Evolutionary conservation across 2,329 filamentous ascomycete species (phyloP), one percentile per base, ranked within the genome.

Genomic region (Aspergillus viridinutans): DNA sequence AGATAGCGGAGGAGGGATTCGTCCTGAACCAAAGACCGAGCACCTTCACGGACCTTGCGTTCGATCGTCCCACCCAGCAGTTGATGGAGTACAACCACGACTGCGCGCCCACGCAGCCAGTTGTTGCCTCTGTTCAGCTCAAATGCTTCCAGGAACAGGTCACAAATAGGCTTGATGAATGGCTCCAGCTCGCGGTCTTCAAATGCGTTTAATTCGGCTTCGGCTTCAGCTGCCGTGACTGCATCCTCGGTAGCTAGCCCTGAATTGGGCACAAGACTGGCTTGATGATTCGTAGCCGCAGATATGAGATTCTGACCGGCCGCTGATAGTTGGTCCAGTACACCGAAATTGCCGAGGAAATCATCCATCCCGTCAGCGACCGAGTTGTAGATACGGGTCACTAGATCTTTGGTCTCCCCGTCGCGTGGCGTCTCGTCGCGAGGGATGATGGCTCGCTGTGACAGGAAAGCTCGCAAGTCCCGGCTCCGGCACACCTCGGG

Each of bases 351-450:
- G 55, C 94, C 94, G 3, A 99, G 80, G 54, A 99, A 95, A 66
- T 99, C 94, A 71, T 99, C 94, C 88, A 99, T 95, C 35, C 95
- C 94, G 69, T 99, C 94, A 0, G 93, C 90, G 23, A 99, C 93
- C 0, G 93, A 97, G 71, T 95, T 95, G 76, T 97, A 99, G 50
- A 99, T 86, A 4, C 94, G 87, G 0, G 90, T 92, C 61, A 99
- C 94, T 72, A 99, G 92, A 70, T 97, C 72, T 72, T 75, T 83
- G 71, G 84, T 88, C 73, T 89, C 90, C 66, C 85, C 85, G 54
- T 88, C 85, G 6, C 79, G 82, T 50, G 84, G 74, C 64, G 83
- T 78, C 55, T 86, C 82, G 20, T 83, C 82, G 54, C 84, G 83
- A 3, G 86, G 83, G 47, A 91, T 86, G 40, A 91, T 90, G 58